Percentiles rank a stretch among this genome's conserved stretches.
Conservation (phyloP, 2,329 filamentous ascomycete genomes). For the Cordyceps javanica region DNA sequence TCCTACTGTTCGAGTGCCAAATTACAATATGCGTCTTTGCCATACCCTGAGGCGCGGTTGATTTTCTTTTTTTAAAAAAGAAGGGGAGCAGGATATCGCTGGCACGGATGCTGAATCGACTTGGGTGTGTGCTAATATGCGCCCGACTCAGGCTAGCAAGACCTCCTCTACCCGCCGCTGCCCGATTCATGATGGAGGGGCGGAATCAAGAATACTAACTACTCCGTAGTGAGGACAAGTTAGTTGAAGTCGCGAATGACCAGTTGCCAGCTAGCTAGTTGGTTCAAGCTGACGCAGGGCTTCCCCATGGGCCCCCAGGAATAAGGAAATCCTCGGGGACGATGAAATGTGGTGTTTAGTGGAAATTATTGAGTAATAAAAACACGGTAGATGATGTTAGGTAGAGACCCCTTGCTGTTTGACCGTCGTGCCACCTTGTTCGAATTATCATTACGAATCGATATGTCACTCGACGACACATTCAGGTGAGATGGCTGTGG, state of each 20-base stretch:
- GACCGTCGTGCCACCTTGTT: background rate
- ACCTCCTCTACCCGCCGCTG: conserved; percentile 7
- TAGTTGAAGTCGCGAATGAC: background rate
- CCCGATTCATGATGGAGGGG: background rate
- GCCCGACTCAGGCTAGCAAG: background rate
- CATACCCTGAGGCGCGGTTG: background rate
- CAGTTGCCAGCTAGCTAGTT: background rate
- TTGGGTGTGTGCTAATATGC: background rate
- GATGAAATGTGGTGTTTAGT: background rate
- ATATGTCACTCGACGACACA: background rate
- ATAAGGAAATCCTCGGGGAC: background rate
- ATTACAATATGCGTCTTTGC: background rate
- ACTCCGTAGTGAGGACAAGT: background rate
- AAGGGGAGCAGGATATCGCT: background rate
- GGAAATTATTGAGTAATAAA: conserved; percentile 10
- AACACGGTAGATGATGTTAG: background rate
- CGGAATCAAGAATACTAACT: background rate
- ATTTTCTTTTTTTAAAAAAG: background rate
- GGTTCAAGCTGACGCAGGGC: background rate
- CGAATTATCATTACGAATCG: background rate
- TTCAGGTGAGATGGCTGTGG: background rate
- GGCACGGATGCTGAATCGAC: background rate
- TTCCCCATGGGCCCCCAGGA: conserved; percentile 4
- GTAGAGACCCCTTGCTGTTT: background rate
- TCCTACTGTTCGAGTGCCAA: background rate